Percentiles rank a stretch among this genome's conserved stretches.
Conservation (phyloP, 139 green algal genomes). For the Choricystis sp. region DNA sequence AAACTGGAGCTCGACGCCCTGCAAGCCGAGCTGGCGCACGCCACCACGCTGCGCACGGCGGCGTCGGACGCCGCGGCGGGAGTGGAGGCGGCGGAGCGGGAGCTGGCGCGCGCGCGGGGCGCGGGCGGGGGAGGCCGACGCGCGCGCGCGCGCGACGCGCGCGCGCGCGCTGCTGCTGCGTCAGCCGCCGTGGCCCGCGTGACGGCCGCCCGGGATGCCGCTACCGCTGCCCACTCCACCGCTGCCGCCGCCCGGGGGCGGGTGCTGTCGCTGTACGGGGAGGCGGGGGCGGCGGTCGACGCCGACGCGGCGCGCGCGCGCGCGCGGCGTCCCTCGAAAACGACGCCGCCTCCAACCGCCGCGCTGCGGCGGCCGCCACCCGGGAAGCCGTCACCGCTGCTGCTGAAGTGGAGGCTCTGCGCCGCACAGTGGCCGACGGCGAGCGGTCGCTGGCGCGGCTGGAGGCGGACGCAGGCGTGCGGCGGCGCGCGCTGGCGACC, state of each 20-base stretch:
- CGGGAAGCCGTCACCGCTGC: too few relatives aligned
- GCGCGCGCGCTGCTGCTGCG: not conserved
- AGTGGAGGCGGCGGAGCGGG: not conserved
- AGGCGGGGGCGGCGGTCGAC: too few relatives aligned
- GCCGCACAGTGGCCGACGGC: not conserved
- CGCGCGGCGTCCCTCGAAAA: not conserved
- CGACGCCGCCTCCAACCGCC: too few relatives aligned
- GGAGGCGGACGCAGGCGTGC: too few relatives aligned
- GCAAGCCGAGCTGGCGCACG: slow-evolving; percentile 34
- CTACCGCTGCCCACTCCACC: too few relatives aligned
- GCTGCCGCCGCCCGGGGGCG: too few relatives aligned
- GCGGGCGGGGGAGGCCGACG: slow-evolving; percentile 13
- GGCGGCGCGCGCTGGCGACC: not conserved
- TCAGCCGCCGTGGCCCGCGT: not conserved
- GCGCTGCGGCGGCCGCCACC: too few relatives aligned
- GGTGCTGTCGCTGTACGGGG: too few relatives aligned
- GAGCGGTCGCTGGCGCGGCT: not conserved
- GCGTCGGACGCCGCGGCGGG: slow-evolving; percentile 1
- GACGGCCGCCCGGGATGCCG: too few relatives aligned
- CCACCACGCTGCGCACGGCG: slow-evolving; percentile 6
- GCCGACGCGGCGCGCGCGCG: not conserved
- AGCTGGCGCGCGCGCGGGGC: slow-evolving; percentile 8
- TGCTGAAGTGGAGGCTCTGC: not conserved
- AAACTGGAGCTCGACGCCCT: slow-evolving; percentile 55
- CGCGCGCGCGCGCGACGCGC: slow-evolving; percentile 9